Conservation (phyloP, 2,329 filamentous ascomycete species). For the Colletotrichum echinochloae region DNA sequence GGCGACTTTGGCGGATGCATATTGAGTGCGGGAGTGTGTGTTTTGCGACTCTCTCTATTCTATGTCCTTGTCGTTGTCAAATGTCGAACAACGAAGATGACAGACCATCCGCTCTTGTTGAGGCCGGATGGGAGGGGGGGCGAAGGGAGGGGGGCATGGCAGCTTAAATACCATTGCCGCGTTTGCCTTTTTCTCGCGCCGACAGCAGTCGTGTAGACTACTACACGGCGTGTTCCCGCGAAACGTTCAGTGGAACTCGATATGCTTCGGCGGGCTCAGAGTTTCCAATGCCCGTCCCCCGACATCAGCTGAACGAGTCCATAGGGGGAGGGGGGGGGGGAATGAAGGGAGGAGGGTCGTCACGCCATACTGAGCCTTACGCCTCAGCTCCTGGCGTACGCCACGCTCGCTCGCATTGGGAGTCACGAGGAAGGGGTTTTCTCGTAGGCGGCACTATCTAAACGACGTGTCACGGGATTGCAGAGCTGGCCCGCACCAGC, state of each 20-base stretch:
- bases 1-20: conserved; percentile 1
- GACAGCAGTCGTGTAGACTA: not conserved
- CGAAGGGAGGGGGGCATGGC: not conserved
- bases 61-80: not conserved
- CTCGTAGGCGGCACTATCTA: no score
- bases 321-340: not conserved
- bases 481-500: not conserved
- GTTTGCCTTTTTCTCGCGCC: not conserved
- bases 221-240: not conserved
- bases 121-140: not conserved
- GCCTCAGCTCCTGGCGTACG: not conserved
- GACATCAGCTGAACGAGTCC: conserved; percentile 34
- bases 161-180: conserved; percentile 21
- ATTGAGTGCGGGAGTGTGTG: not conserved
- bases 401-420: not conserved
- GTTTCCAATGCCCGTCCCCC: conserved; percentile 34
- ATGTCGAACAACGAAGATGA: not conserved
- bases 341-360: no score
- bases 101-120: not conserved
- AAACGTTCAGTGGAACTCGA: conserved; percentile 4
- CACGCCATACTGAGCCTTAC: conserved; percentile 28
- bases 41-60: not conserved
- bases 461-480: no score
- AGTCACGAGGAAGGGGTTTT: not conserved
- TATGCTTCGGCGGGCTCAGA: conserved; percentile 26